These are phyloP conservation scores for Dipodascus albidus DNA, from an alignment of 805 yeast species.

Conservation along the genomic window DNA sequence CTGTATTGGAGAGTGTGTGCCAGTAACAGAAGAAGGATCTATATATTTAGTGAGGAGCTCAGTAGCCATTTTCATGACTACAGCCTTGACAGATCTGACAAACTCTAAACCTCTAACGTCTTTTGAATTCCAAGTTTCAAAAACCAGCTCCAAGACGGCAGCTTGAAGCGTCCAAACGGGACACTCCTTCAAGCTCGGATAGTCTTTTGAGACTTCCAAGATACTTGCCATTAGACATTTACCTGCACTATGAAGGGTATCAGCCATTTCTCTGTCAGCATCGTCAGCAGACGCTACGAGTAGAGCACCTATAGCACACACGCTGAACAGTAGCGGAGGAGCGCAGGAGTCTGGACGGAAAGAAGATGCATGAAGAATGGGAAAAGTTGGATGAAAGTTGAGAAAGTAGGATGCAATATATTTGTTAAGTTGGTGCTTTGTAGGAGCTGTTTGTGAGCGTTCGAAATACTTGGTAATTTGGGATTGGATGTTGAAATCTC, in stretches of 20 bases:
- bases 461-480: slow-evolving; percentile 10
- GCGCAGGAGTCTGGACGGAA: slow-evolving; percentile 22
- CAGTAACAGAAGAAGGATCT: neutral
- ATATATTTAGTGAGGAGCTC: slow-evolving; percentile 6
- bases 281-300: slow-evolving; percentile 19
- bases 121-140: slow-evolving; percentile 21
- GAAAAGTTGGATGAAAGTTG: slow-evolving; percentile 24
- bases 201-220: slow-evolving; percentile 18
- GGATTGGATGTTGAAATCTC: slow-evolving; percentile 4
- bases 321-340: slow-evolving; percentile 22
- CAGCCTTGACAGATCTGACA: slow-evolving; percentile 17
- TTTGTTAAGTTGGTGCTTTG: slow-evolving; percentile 20
- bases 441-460: slow-evolving; percentile 15
- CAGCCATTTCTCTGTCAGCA: slow-evolving; percentile 9
- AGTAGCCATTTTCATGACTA: slow-evolving; percentile 12
- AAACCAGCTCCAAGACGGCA: slow-evolving; percentile 18
- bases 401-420: slow-evolving; percentile 23
- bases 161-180: slow-evolving; percentile 23
- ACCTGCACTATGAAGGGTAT: slow-evolving; percentile 19
- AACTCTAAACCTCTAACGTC: slow-evolving; percentile 22
- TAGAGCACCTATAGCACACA: slow-evolving; percentile 26
- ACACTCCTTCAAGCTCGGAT: slow-evolving; percentile 16
- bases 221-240: slow-evolving; percentile 19
- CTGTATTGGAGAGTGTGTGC: neutral
- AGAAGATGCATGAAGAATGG: slow-evolving; percentile 24